phyloP scores from a whole-genome alignment of 2,329 filamentous ascomycete genomes.

The Colletotrichum musae region DNA sequence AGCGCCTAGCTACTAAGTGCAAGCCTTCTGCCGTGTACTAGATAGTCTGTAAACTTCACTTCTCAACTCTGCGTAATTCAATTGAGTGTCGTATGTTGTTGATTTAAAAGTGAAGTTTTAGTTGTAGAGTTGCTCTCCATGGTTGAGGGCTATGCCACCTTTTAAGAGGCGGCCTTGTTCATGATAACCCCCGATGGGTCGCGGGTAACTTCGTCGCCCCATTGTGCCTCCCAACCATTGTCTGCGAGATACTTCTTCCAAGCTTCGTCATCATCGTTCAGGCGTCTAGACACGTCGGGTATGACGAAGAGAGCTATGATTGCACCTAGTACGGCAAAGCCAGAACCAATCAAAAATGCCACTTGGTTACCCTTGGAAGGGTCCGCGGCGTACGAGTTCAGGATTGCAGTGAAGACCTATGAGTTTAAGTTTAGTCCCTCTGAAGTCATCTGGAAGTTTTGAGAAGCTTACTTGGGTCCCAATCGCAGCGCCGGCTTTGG shows the following conservation, averaged over 20 bases:
- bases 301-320: conserved; percentile 61
- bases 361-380: conserved; percentile 62
- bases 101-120: too few species aligned
- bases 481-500: conserved; percentile 65
- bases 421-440: background rate
- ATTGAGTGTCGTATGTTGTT: too few species aligned
- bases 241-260: conserved; percentile 49
- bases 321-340: conserved; percentile 62
- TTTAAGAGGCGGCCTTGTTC: conserved; percentile 28
- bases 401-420: conserved; percentile 64
- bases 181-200: conserved; percentile 43
- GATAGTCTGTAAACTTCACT: too few species aligned
- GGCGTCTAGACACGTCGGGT: conserved; percentile 49
- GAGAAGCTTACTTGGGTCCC: conserved; percentile 55
- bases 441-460: background rate
- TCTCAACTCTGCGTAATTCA: too few species aligned
- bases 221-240: conserved; percentile 48
- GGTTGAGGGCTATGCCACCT: background rate
- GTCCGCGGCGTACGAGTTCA: conserved; percentile 57
- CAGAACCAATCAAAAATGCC: conserved; percentile 65
- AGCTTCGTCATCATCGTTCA: conserved; percentile 49
- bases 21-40: too few species aligned
- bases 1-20: too few species aligned
- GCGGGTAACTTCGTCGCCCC: conserved; percentile 47
- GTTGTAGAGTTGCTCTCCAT: too few species aligned